Evolutionary conservation across 768 basidiomycete genomes (phyloP).

Genomic region (Hygrocybe punicea): DNA sequence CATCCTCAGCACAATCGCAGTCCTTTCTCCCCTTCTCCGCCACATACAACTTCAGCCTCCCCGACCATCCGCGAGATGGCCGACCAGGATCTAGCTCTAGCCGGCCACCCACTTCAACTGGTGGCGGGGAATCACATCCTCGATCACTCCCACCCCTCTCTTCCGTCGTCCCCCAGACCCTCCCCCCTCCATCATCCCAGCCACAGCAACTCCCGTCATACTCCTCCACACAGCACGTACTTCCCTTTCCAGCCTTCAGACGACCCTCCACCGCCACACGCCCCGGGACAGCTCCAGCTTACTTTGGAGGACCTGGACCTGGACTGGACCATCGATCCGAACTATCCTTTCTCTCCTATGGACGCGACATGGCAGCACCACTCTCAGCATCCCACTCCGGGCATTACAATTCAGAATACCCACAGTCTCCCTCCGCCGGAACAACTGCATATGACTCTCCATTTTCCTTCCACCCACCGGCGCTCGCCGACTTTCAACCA

Average conservation of each 20-base stretch:
- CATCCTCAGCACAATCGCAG: constrained; percentile 49
- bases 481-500: constrained; percentile 30
- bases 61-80: constrained; percentile 22
- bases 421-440: constrained; percentile 20
- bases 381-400: constrained; percentile 21
- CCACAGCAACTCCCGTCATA: constrained; percentile 29
- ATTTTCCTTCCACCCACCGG: constrained; percentile 76
- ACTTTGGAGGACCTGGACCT: constrained; percentile 49
- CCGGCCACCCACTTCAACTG: constrained; percentile 49
- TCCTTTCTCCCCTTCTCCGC: constrained; percentile 65
- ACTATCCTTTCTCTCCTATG: constrained; percentile 40
- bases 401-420: constrained; percentile 33
- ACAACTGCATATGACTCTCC: constrained; percentile 52
- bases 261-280: constrained; percentile 59
- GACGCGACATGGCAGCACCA: constrained; percentile 12
- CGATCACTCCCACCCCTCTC: constrained; percentile 68
- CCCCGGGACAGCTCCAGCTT: constrained; percentile 69
- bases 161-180: constrained; percentile 71
- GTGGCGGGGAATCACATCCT: constrained; percentile 36
- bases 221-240: constrained; percentile 43
- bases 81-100: constrained; percentile 35
- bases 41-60: constrained; percentile 30
- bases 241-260: constrained; percentile 58
- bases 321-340: constrained; percentile 50
- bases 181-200: constrained; percentile 44